Base-by-base conservation (phyloP, 192 early-diverging fungal genomes). In the Thamnidium elegans region DNA sequence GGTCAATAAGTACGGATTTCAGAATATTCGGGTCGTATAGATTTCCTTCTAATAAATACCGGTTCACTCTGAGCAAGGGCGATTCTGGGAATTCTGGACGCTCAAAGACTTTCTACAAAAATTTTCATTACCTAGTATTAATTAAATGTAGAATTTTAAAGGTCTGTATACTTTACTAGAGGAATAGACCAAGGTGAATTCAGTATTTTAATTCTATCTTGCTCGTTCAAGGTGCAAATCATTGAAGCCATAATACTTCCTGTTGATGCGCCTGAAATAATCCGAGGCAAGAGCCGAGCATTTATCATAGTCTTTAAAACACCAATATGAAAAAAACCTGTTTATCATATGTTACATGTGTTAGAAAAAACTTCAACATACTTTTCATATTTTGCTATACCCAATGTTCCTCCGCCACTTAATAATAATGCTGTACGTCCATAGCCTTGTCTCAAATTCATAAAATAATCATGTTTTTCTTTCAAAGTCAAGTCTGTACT, bases 351-450 rank as follows among this genome's bases (percentile, higher is more conserved):
- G n/a, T n/a, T n/a, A 9, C 5, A 39, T 39, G 9, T 9, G 36
- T 39, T 26, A 26, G 26, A 26, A 26, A 39, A 39, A 9, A 6
- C 4, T 9, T 39, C 9, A 39, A 9, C 5, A 39, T 39, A 6
- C 1, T 6, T 39, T 10, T 39, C 9, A 39, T 39, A 6, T 39
- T 39, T 10, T 39, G 36, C 1, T 39, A 39, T 39, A 87, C 89
- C 94, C 78, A 94, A 85, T 11, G 90, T 87, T 1, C 88, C 94
- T 30, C 95, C 95, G 13, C 95, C 95, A 52, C 86, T 89, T n/a
- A 97, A 79, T 46, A 94, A 76, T 56, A 97, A 73, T 0, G 95
- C 94, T 1, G 91, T 95, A 20, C 94, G 78, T 0, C 95, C 95
- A 75, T 87, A 94, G 26, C 87, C 80, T 65, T 89, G 84, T 50